These are phyloP conservation scores for Rhodotorula kratochvilovae DNA, from an alignment of 768 basidiomycete genomes.

Conservation along the genomic window DNA sequence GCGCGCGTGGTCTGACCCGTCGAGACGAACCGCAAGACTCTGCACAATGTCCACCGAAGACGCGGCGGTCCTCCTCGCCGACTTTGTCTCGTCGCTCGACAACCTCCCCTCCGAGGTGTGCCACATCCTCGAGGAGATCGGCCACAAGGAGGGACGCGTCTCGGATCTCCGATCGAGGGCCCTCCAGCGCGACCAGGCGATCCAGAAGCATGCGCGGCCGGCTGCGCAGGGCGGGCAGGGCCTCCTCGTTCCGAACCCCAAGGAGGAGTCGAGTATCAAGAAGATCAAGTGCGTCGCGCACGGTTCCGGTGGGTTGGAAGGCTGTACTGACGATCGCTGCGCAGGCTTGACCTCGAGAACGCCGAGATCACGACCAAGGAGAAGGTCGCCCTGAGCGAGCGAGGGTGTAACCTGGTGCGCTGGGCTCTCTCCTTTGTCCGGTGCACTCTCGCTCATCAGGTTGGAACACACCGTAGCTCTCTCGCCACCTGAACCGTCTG, in stretches of 20 bases:
- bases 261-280: slow-evolving; percentile 28
- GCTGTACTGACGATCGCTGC: background rate
- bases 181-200: slow-evolving; percentile 28
- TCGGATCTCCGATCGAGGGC: slow-evolving; percentile 32
- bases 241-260: slow-evolving; percentile 29
- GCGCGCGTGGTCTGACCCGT: too few species aligned
- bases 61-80: slow-evolving; percentile 36
- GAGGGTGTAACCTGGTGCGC: slow-evolving; percentile 35
- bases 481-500: slow-evolving; percentile 37
- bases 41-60: slow-evolving; percentile 21
- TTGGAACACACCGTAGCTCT: slow-evolving; percentile 8
- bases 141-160: slow-evolving; percentile 37
- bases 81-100: slow-evolving; percentile 39
- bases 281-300: slow-evolving; percentile 31
- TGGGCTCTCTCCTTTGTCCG: background rate
- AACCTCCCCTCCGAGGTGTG: slow-evolving; percentile 39
- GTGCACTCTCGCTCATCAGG: background rate
- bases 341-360: slow-evolving; percentile 29
- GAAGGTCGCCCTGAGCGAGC: slow-evolving; percentile 33
- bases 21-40: background rate
- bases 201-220: slow-evolving; percentile 38
- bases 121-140: slow-evolving; percentile 40
- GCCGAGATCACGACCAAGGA: slow-evolving; percentile 31
- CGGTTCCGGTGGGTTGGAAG: background rate
- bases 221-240: slow-evolving; percentile 29